Conservation (phyloP, 306 rosid species). For the Inga laurina region DNA sequence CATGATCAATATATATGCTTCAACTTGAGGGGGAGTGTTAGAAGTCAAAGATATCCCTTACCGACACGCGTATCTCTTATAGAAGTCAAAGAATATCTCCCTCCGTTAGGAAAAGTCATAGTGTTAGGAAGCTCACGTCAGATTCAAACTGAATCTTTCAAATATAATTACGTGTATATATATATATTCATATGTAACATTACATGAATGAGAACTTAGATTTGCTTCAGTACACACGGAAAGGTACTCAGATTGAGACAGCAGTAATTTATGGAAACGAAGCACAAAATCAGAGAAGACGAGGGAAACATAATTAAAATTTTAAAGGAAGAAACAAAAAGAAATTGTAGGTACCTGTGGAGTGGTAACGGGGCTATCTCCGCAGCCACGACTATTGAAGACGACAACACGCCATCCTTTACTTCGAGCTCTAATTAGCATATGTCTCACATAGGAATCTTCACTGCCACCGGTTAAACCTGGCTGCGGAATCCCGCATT, state of each 20-base stretch:
- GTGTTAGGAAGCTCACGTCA: too few relatives aligned
- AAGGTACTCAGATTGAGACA: not conserved
- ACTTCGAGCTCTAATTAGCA: constrained; percentile 74
- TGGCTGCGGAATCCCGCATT: constrained; percentile 57
- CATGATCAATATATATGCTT: too few relatives aligned
- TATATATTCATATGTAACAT: too few relatives aligned
- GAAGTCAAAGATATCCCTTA: too few relatives aligned
- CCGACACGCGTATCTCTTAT: too few relatives aligned
- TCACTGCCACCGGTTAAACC: constrained; percentile 91
- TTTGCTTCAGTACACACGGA: too few relatives aligned
- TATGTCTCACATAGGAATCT: constrained; percentile 81
- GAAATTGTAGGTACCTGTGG: constrained; percentile 61
- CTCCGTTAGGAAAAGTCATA: too few relatives aligned
- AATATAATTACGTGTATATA: too few relatives aligned
- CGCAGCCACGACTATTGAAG: constrained; percentile 94
- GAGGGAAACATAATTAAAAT: not conserved
- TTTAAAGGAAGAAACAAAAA: not conserved
- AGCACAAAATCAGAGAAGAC: not conserved
- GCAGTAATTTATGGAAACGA: not conserved
- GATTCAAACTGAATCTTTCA: too few relatives aligned
- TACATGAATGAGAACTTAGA: too few relatives aligned
- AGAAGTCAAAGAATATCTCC: too few relatives aligned
- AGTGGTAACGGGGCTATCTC: constrained; percentile 82
- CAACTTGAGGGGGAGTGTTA: too few relatives aligned
- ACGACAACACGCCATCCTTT: constrained; percentile 85